Base-by-base conservation (phyloP, 139 green algal genomes). In the Tetratostichococcus sp. region DNA sequence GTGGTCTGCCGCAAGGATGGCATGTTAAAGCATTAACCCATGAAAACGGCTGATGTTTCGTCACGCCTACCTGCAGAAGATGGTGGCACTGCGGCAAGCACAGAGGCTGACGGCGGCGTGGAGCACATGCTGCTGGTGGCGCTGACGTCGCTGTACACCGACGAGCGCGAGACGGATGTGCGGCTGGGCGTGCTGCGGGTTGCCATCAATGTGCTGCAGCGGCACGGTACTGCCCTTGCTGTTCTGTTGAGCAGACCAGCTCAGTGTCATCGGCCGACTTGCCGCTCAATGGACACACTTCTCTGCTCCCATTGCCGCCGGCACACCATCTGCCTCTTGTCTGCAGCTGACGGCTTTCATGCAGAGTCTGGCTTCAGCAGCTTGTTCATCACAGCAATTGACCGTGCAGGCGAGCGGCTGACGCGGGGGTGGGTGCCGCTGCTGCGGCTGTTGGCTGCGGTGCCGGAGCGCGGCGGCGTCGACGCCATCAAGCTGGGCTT, bases 121-220 rank as follows among this genome's bases (percentile, higher is more conserved):
- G 88, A 95, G 81, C 84, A 92, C 77, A 95, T 95, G 90, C 76
- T 95, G 50, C 75, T 95, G 35, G 84, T 92, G 35, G 85, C 90
- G 0, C 79, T 95, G 34, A 87, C 91, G 70, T 82, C 82, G 6
- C 70, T 94, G 74, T 93, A 89, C 69, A 84, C 82, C 31, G 83
- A 88, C 71, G 77, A 85, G 31, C 70, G 66, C 1, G 84, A 93
- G 79, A 66, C 68, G 31, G 90, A 96, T 58, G 89, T 96, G 30
- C 81, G 83, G 4, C 65, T 77, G 32, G 91, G 89, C 23, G 77
- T 96, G 65, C 78, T 96, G 71, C 80, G 86, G 19, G 84, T 95
- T 16, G 72, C 88, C 22, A 76, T 93, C 62, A 84, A 87, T 50
- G 86, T 94, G 39, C 72, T 96, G 75, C 90, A 95, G 75, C 75